Evolutionary conservation across 1,284 basidiomycete genomes (phyloP).

Genomic region (Leccinum pachyderme): DNA sequence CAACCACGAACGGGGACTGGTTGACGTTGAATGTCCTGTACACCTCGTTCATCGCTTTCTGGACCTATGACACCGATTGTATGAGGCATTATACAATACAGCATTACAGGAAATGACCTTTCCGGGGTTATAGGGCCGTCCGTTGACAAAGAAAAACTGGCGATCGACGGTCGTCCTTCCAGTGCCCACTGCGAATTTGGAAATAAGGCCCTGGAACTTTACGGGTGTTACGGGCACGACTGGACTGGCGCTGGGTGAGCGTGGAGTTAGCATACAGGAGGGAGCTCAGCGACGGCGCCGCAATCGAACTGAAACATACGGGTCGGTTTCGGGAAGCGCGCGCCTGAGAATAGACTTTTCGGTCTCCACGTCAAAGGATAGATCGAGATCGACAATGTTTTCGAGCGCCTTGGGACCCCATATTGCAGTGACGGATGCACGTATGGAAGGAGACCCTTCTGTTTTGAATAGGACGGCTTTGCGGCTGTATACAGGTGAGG

Average conservation of each 20-base stretch:
- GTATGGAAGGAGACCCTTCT: conserved; percentile 60
- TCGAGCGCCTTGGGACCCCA: conserved; percentile 86
- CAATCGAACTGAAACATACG: conserved; percentile 12
- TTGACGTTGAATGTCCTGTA: conserved; percentile 83
- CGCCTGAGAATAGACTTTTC: conserved; percentile 47
- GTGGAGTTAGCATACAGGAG: not conserved
- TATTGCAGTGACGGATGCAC: conserved; percentile 70
- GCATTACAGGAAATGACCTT: conserved; percentile 49
- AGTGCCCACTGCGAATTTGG: conserved; percentile 68
- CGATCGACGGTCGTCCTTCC: conserved; percentile 80
- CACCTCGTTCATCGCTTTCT: conserved; percentile 87
- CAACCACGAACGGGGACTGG: conserved; percentile 81
- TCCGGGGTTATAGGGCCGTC: conserved; percentile 79
- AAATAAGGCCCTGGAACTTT: conserved; percentile 73
- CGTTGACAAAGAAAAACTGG: conserved; percentile 95
- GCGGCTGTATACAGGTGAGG: conserved; percentile 45
- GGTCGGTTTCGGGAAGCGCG: conserved; percentile 12
- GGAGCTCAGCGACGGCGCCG: not conserved
- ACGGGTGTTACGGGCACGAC: conserved; percentile 41
- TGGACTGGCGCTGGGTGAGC: conserved; percentile 8
- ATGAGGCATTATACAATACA: conserved; percentile 1
- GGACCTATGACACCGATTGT: conserved; percentile 47
- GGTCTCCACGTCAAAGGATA: conserved; percentile 69
- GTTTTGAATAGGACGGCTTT: conserved; percentile 76
- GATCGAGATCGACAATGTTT: conserved; percentile 69